Conservation (phyloP, 176 grass and related monocot species). For the Canna indica region DNA sequence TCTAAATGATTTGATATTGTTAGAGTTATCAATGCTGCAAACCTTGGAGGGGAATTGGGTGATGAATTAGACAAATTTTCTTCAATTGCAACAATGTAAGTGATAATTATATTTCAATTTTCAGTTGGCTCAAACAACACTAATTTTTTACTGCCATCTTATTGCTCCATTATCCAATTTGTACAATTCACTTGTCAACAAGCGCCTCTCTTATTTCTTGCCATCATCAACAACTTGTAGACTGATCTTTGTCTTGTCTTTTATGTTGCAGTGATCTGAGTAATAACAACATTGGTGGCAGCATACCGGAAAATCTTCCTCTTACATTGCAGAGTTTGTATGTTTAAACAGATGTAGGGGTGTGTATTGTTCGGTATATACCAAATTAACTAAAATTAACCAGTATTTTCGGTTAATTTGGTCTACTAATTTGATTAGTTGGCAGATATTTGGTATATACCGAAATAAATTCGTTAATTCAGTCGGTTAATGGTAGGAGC, state of each 20-base stretch:
- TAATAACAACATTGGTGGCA: constrained; percentile 93
- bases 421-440: too few relatives aligned
- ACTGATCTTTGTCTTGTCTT: neutral
- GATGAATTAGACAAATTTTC: constrained; percentile 72
- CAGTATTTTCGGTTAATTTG: too few relatives aligned
- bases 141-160: constrained; percentile 18
- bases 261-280: constrained; percentile 66
- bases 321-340: constrained; percentile 76
- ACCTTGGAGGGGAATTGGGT: constrained; percentile 72
- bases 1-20: constrained; percentile 19
- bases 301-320: constrained; percentile 74
- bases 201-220: neutral
- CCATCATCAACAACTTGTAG: neutral
- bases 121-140: constrained; percentile 1
- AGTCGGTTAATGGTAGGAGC: too few relatives aligned
- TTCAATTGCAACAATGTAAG: constrained; percentile 81
- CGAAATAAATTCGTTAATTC: too few relatives aligned
- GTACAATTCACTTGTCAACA: neutral
- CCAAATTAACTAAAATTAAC: too few relatives aligned
- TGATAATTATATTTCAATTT: constrained; percentile 21
- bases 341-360: constrained; percentile 19
- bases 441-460: too few relatives aligned
- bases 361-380: too few relatives aligned
- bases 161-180: constrained; percentile 6
- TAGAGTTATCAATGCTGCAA: constrained; percentile 61